These are phyloP conservation scores for Fusarium decemcellulare DNA, from an alignment of 2,329 filamentous ascomycete genomes.

Conservation along the genomic window DNA sequence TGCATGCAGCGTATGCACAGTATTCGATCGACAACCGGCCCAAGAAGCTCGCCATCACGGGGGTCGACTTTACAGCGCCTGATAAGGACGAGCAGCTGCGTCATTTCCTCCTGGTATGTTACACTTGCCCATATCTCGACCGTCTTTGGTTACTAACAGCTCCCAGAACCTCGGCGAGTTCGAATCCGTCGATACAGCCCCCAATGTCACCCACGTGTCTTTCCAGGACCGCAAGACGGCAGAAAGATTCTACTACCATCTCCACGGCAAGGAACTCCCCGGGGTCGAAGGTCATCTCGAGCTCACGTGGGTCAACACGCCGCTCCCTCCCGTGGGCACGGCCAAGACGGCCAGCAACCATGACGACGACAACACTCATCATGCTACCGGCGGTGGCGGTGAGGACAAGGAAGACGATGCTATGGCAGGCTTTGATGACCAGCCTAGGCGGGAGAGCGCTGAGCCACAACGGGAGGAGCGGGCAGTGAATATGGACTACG, in stretches of 20 bases:
- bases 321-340: constrained; percentile 41
- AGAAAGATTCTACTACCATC: constrained; percentile 75
- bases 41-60: constrained; percentile 75
- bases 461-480: constrained; percentile 47
- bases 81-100: constrained; percentile 78
- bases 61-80: constrained; percentile 72
- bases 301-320: constrained; percentile 70
- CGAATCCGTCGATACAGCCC: constrained; percentile 67
- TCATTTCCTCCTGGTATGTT: constrained; percentile 77
- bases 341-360: constrained; percentile 23
- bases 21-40: constrained; percentile 84
- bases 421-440: constrained; percentile 44
- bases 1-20: constrained; percentile 71
- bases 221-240: constrained; percentile 80
- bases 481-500: constrained; percentile 65
- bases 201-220: constrained; percentile 66
- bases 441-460: constrained; percentile 23
- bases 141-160: constrained; percentile 8
- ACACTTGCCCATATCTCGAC: not conserved
- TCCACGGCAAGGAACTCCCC: constrained; percentile 71
- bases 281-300: constrained; percentile 75
- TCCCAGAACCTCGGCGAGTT: constrained; percentile 73
- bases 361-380: constrained; percentile 19
- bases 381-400: not conserved
- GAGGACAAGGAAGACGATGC: constrained; percentile 44